These are phyloP conservation scores for Penicillium macrosclerotiorum DNA, from an alignment of 495 filamentous ascomycete species.

Conservation along the genomic window DNA sequence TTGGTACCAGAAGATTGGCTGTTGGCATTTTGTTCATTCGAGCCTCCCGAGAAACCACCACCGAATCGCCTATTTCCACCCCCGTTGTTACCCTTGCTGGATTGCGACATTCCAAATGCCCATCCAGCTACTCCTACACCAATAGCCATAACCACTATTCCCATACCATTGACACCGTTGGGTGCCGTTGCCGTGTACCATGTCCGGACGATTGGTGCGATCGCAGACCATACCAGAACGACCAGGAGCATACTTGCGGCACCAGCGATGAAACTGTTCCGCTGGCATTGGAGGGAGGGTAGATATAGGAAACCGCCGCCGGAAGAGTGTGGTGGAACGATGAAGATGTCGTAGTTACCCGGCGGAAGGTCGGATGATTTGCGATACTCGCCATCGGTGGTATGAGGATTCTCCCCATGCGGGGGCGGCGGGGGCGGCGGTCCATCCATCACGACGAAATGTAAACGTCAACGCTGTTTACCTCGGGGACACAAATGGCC, in stretches of 20 bases:
- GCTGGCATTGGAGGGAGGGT: slow-evolving; percentile 77
- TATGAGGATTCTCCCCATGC: slow-evolving; percentile 66
- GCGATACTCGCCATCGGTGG: slow-evolving; percentile 45
- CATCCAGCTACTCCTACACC: slow-evolving; percentile 74
- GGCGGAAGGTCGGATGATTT: slow-evolving; percentile 63
- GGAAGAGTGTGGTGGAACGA: slow-evolving; percentile 90
- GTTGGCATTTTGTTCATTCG: slow-evolving; percentile 18
- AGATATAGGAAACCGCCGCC: slow-evolving; percentile 92
- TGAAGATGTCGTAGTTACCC: slow-evolving; percentile 94
- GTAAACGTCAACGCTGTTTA: not conserved
- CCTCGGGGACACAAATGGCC: not conserved
- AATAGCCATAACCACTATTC: slow-evolving; percentile 58
- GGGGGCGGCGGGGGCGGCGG: slow-evolving; percentile 64
- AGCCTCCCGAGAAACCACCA: slow-evolving; percentile 22
- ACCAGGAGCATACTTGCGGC: slow-evolving; percentile 67
- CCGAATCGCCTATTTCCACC: slow-evolving; percentile 26
- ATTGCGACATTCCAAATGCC: slow-evolving; percentile 67
- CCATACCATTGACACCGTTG: slow-evolving; percentile 60
- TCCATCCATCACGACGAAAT: slow-evolving; percentile 34
- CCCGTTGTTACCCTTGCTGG: slow-evolving; percentile 25
- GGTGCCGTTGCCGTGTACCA: slow-evolving; percentile 66
- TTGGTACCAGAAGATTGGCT: slow-evolving; percentile 18
- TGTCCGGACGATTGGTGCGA: slow-evolving; percentile 64
- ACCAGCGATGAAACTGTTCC: slow-evolving; percentile 89
- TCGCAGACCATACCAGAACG: slow-evolving; percentile 63